Base-by-base conservation (phyloP, 345 rosid genomes). In the Gossypium rotundifolium region DNA sequence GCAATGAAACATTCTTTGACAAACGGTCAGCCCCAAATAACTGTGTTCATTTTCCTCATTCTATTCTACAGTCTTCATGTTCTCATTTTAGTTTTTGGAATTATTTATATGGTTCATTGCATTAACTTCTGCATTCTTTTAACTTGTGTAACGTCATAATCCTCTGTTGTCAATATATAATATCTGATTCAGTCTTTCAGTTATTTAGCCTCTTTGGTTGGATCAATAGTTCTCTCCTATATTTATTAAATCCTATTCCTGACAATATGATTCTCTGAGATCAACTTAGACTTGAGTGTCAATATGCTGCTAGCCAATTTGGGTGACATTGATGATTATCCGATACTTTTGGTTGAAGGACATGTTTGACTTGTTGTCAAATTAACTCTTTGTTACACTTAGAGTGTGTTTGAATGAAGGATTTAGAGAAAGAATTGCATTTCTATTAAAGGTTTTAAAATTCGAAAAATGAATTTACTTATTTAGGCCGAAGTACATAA, bases 21-120 rank as follows among this genome's bases (percentile, higher is more conserved):
- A 75, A 75, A 33, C 75, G 94, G 93, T 89, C 70, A 82, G 90
- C 49, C 66, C 71, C 83, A 29, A 55, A 59, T 44, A 55, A 67
- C 63, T 73, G 1, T 46, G 18, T 55, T 59, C 11, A 33, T 58
- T n/a, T 69, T 23, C 38, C 74, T 66, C 20, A 12, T 44, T 48
- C 22, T 0, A 23, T 22, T 7, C 18, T 18, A 59, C 46, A 23
- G 14, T 23, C 44, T 45, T 40, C 51, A 44, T 18, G 44, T 70
- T 73, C 42, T 42, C 2, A 4, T 20, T 72, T 71, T 7, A 53
- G 27, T 53, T 76, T 65, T 22, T 7, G 64, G 54, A n/a, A 25
- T 60, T 61, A 55, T n/a, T 58, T 29, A 63, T 71, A 29, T 18
- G 59, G 48, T 66, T 29, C n/a, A 22, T 51, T 27, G 16, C 10